Evolutionary conservation across 2,329 filamentous ascomycete species (phyloP), one percentile per base, ranked within the genome.

Genomic region (Colletotrichum spinosum): DNA sequence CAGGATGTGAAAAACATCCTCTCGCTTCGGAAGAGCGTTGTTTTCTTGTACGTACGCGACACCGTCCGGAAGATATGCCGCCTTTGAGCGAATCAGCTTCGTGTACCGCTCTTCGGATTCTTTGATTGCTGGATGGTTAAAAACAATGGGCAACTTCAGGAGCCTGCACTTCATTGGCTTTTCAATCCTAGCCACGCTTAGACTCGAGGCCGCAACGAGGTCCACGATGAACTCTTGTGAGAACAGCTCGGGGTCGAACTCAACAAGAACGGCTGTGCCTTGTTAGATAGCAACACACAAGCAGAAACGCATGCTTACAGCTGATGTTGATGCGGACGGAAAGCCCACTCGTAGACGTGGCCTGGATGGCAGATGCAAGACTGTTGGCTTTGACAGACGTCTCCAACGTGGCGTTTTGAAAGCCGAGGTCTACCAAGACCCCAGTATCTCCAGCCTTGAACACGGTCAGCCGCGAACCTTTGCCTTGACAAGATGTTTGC

Each of bases 51-150:
- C 67, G 59, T 88, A 90, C 1, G 83, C 80, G 42, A 89, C 78
- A 51, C 88, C 88, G 69, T 88, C 84, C 0, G 87, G 87, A 0
- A 90, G 76, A 65, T 88, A 90, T 1, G 84, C 80, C 1, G 88
- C 88, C 35, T 86, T 82, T 2, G 85, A 83, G 2, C 87, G 79
- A 65, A 87, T 84, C 4, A 84, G 88, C 35, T 83, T 82, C 77
- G 86, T 87, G 72, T 90, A 90, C 9, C 87, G 79, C 60, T 84
- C 75, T 0, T 84, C 81, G 0, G 85, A 85, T 56, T 84, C 81
- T 25, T 80, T 60, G 6, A 73, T 69, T 17, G 71, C 70, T n/a
- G 70, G 68, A 53, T 76, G 74, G 17, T 76, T 69, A 41, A 77
- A 71, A 8, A 71, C 70, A 8, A 77, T 68, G 0, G 76, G 76